Base-by-base conservation (phyloP, 2,329 filamentous ascomycete species). In the Pseudocercospora fijiensis region DNA sequence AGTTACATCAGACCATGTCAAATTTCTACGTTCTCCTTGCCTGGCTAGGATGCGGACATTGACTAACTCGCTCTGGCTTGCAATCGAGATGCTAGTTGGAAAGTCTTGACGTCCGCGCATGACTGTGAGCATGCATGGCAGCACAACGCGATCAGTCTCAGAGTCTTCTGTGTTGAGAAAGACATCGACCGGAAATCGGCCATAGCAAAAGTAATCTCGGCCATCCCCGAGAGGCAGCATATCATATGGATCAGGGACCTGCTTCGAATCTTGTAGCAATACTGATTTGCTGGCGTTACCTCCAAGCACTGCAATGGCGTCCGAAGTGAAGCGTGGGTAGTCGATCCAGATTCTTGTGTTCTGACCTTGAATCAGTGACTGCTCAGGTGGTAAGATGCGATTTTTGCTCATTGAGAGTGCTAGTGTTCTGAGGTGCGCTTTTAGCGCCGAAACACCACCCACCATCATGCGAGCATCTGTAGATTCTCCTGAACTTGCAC, bases 311-410 rank as follows among this genome's bases (percentile, higher is more conserved):
- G 88, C 85, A 16, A 87, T 80, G 62, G 91, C 86, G 70, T 94
- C 90, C 18, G 90, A 84, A 24, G 88, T 88, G 67, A 94, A 84
- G 9, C 83, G 79, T 0, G 91, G 91, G 71, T 96, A 95, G 61
- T 88, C 84, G 16, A 93, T 75, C 92, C 91, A 96, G 43, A 96
- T 89, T 0, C 85, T 86, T 60, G 90, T 90, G 73, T 96, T 90
- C 65, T 94, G 87, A 0, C 88, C 87, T 71, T 92, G 90, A 1
- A 89, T 89, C n/a, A 93, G 81, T 49, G 88, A 85, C 57, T 82
- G 76, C 45, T 82, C 78, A 1, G 83, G 80, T 0, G 91, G 89
- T 70, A 96, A 81, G 62, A 95, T 87, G 22, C 88, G 86, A 72
- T 96, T 96, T 60, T 65, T 84, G 75, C 90, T 89, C 89, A 96